Evolutionary conservation across 257 asterid species (phyloP), one percentile per base, ranked within the genome.

Genomic region (Orobanche coerulescens): DNA sequence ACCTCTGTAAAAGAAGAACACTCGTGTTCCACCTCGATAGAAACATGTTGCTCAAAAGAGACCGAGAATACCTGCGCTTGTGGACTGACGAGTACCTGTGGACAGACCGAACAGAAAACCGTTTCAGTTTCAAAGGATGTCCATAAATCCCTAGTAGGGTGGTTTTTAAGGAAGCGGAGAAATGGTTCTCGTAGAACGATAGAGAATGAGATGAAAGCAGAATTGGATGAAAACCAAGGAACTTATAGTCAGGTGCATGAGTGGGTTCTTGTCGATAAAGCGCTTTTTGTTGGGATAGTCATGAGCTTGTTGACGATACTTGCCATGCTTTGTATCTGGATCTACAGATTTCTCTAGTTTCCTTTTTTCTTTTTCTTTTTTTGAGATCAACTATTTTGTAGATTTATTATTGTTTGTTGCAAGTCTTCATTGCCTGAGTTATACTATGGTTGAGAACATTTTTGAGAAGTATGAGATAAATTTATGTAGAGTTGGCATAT

Each of bases 81-180:
- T 73, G 79, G 61, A 62, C 43, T 75, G 64, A 37, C 72, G 47
- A 61, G 66, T 71, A 37, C 82, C 65, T 76, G 84, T 60, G 75
- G 73, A 54, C 69, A 84, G 64, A 66, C 64, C 52, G 73, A 67
- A 60, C 72, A 55, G 20, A 70, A 56, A 30, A 49, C 69, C 19
- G 57, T 34, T 50, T 44, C 81, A 18, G 61, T 53, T 25, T 65
- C 76, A 34, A 65, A 55, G 64, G 69, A 63, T 33, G 76, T 53
- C 39, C 59, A 43, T 15, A 71, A 15, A 58, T 74, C 56, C 24
- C 67, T 71, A 52, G 34, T 74, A 2, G 87, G 80, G 33, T 75
- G 84, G 86, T 62, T 80, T 59, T 84, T 81, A 40, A 76, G 94
- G 64, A 86, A 73, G 75, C 76, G 94, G 67, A 84, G 79, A 73